Percentiles rank a stretch among this genome's conserved stretches.
Conservation (phyloP, 1,284 basidiomycete genomes). For the Exsudoporus floridanus region DNA sequence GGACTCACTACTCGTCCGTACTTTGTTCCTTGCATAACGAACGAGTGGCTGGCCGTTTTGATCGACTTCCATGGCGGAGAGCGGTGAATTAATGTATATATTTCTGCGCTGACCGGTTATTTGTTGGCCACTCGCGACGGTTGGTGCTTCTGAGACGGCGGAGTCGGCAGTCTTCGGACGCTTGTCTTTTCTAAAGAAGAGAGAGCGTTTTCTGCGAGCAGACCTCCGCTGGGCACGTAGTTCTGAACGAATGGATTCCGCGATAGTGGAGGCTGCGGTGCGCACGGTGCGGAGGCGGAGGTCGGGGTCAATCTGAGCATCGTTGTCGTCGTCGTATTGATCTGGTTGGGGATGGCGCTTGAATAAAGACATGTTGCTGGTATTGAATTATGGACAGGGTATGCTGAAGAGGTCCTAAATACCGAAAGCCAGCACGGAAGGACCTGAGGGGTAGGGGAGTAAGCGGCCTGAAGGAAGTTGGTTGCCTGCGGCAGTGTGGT, state of each 20-base stretch:
- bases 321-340: conserved; percentile 53
- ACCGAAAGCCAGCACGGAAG: conserved; percentile 28
- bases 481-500: background rate
- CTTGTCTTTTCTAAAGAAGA: conserved; percentile 61
- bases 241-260: conserved; percentile 81
- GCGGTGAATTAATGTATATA: conserved; percentile 76
- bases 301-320: conserved; percentile 72
- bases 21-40: conserved; percentile 89
- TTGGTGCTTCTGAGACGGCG: conserved; percentile 16
- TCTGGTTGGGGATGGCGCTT: conserved; percentile 32
- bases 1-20: conserved; percentile 85
- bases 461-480: no score
- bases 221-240: conserved; percentile 65
- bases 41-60: conserved; percentile 74
- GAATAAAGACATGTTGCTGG: conserved; percentile 32
- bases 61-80: conserved; percentile 66
- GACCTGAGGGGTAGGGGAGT: conserved; percentile 8
- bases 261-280: conserved; percentile 85
- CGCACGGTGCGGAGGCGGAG: conserved; percentile 83
- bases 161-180: conserved; percentile 39
- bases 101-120: conserved; percentile 65
- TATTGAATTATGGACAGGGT: conserved; percentile 19
- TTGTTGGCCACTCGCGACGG: conserved; percentile 20
- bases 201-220: conserved; percentile 51
- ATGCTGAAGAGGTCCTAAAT: conserved; percentile 9